Base-by-base conservation (phyloP, 2,329 filamentous ascomycete genomes). In the Phialophora expanda region DNA sequence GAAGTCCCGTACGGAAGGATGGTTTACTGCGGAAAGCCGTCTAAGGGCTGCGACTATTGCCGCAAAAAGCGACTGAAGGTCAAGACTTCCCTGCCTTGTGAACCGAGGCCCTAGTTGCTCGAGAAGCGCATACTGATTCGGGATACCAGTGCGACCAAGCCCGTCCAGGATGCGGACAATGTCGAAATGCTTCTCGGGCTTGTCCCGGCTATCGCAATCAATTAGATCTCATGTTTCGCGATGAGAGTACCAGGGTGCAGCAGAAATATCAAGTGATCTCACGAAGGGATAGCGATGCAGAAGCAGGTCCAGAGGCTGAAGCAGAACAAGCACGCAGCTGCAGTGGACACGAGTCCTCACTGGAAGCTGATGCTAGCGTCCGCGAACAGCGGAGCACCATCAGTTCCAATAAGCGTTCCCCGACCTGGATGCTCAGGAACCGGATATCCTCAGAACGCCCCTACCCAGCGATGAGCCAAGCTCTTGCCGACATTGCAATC, bases 191-290 rank as follows among this genome's bases (percentile, higher is more conserved):
- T 54, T 82, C 82, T 73, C 86, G 87, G 75, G 81, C 79, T 71
- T 89, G 87, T 71, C 85, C 87, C 22, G 87, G 87, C 8, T 89
- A 89, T 72, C 82, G 87, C 70, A 86, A 89, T 69, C 85, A 87
- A 74, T 77, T 89, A 38, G 86, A 86, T 34, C 78, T 89, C 64
- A 85, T 89, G 83, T 89, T 89, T 74, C 85, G 87, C 44, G 86
- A 89, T 77, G 86, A 89, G 76, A 89, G 85, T 71, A 84, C 80
- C 17, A 34, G 60, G 8, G 50, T 66, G 11, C 48, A 61, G 34
- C 38, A 59, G 38, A 66, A 66, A 50, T 55, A 30, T 34, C 38
- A 46, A 53, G 51, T 30, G 17, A 30, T 17, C n/a, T 38, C 57
- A 26, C 14, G 9, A 11, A n/a, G 50, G 28, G 6, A 34, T 38